Base-by-base conservation (phyloP, 441 rosid genomes). In the Jatropha podagrica region DNA sequence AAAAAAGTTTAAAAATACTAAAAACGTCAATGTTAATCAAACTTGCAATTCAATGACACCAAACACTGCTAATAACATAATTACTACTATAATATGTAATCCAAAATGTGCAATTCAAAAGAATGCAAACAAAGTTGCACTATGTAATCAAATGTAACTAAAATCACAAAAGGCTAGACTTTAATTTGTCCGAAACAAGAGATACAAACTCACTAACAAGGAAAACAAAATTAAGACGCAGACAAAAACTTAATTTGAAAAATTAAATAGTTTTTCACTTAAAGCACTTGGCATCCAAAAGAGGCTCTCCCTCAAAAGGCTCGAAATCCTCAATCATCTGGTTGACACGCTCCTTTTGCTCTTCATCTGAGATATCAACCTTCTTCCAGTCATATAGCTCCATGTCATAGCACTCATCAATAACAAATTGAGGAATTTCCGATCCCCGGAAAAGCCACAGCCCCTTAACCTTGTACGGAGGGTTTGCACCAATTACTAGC, bases 281-380 rank as follows among this genome's bases (percentile, higher is more conserved):
- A 71, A 92, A 94, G 92, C 98, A 94, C 85, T 95, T 95, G 79
- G 98, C 98, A 79, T 95, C 97, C 88, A 95, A 80, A 37, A 95
- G 93, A 46, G 93, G 70, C 81, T 95, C 93, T 11, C 96, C 97
- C 85, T 95, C 98, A 40, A 95, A 95, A 42, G 98, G 98, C 85
- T 95, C 98, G 0, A 37, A 69, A 49, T 95, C 98, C 81, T 95
- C 99, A 3, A 95, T 95, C 97, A 95, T 92, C 90, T 92, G 97
- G 69, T 76, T 94, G 54, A 87, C 98, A 0, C 97, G 90, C 80
- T 92, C 98, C 86, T 90, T 95, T 78, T 95, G 98, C 3, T 82
- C 88, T 82, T 90, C 96, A 15, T 95, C 99, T 0, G 90, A 74
- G 75, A 93, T 75, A 72, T 93, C 97, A 8, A 87, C 97, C 84